Base-by-base conservation (phyloP, 306 rosid species). In the Ammopiptanthus mongolicus region DNA sequence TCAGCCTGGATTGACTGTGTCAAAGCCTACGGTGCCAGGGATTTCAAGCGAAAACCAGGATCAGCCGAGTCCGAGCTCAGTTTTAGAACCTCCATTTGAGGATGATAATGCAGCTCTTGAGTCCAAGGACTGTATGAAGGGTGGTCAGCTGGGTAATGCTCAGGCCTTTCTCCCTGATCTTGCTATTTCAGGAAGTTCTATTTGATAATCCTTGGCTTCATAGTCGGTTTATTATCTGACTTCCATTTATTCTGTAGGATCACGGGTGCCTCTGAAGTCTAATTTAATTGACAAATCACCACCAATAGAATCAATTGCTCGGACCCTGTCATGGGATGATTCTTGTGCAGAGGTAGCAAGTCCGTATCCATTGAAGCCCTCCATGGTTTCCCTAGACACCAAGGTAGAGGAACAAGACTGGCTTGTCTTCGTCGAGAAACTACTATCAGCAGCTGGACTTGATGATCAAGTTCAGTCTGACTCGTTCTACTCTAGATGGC, bases 241-340 rank as follows among this genome's bases (percentile, higher is more conserved):
- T 66, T 28, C 18, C 59, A 57, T 50, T 75, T 61, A 44, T 55
- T 77, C 48, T 75, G 66, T 84, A 90, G 99, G 93, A 77, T 74
- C 81, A 68, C 82, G 50, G 14, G 53, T 64, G 15, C 17, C 81
- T 3, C 64, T 77, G 5, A 96, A 82, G 86, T 92, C 92, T 76
- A 96, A 90, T 78, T 90, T 92, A 81, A 92, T 96, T 64, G 99
- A 92, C 90, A 96, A 96, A 77, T 96, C 99, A 60, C 99, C 98
- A 58, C 99, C 91, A 28, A 96, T 96, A 73, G 99, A 65, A 85
- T 92, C 99, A 58, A 90, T 96, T 62, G 84, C 98, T 8, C 90
- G 99, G 79, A 96, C 97, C 63, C 84, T 88, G 58, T 87, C 96
- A 44, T 89, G 96, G 98, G 97, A 87, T 21, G 93, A 85, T 34